Percentiles rank a stretch among this genome's conserved stretches.
phyloP scores from a whole-genome alignment of 371 early-diverging fungal genomes.

The Rhizopus microsporus region DNA sequence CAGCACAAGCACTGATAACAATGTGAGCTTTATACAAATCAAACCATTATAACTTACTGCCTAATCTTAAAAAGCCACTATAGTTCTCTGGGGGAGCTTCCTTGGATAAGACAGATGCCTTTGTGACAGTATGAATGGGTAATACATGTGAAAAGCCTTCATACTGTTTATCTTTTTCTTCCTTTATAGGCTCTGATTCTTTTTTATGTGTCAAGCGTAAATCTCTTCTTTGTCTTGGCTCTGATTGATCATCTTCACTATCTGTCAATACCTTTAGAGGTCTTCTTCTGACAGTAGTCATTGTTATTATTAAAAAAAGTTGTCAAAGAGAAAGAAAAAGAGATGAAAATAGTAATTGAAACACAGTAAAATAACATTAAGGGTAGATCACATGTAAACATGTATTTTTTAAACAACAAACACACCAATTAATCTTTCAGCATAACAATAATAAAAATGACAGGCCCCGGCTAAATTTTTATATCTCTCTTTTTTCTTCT shows the following conservation, averaged over 20 bases:
- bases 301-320: slow-evolving; percentile 5
- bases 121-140: slow-evolving; percentile 62
- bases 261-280: slow-evolving; percentile 50
- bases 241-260: slow-evolving; percentile 53
- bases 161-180: slow-evolving; percentile 26
- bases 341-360: neutral
- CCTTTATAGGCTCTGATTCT: slow-evolving; percentile 29
- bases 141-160: slow-evolving; percentile 56
- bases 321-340: slow-evolving; percentile 5
- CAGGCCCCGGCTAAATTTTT: neutral
- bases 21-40: neutral
- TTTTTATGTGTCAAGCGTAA: slow-evolving; percentile 40
- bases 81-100: slow-evolving; percentile 80
- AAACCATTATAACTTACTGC: slow-evolving; percentile 47
- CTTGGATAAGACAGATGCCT: slow-evolving; percentile 69
- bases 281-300: slow-evolving; percentile 22
- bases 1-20: slow-evolving; percentile 69
- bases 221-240: slow-evolving; percentile 38
- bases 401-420: neutral
- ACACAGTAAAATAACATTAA: too few relatives aligned
- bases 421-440: too few relatives aligned
- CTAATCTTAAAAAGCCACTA: slow-evolving; percentile 68
- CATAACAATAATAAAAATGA: too few relatives aligned
- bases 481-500: neutral
- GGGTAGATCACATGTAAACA: too few relatives aligned